Percentiles rank a stretch among this genome's conserved stretches.
Conservation (phyloP, 495 filamentous ascomycete species). For the Penicillium alfredii region DNA sequence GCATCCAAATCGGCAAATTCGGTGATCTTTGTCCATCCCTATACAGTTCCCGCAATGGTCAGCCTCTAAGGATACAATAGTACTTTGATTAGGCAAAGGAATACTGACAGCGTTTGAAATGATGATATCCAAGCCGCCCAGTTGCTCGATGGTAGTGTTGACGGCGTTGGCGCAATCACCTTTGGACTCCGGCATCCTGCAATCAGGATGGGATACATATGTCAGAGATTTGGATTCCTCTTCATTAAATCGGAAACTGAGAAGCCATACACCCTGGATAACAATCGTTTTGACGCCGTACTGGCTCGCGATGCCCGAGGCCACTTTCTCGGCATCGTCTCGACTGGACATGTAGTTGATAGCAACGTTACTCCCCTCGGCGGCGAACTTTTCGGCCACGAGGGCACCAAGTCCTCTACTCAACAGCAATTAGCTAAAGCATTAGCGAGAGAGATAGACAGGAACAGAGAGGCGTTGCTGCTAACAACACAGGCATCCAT, state of each 20-base stretch:
- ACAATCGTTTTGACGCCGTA: conserved; percentile 50
- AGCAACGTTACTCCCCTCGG: conserved; percentile 59
- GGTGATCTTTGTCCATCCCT: conserved; percentile 65
- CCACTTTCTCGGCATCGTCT: conserved; percentile 50
- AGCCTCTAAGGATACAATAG: too few species aligned
- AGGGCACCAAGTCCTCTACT: conserved; percentile 60
- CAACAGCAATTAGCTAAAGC: background rate
- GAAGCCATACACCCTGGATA: conserved; percentile 52
- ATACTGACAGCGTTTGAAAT: conserved; percentile 62
- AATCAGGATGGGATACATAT: background rate
- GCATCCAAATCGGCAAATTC: conserved; percentile 58
- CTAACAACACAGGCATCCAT: conserved; percentile 14
- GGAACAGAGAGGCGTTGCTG: too few species aligned
- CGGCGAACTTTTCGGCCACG: conserved; percentile 58
- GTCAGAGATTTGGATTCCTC: background rate
- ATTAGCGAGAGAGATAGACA: too few species aligned
- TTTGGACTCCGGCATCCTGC: conserved; percentile 54
- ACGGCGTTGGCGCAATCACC: conserved; percentile 50
- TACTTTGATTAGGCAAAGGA: background rate
- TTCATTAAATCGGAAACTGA: background rate
- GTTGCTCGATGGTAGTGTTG: conserved; percentile 46
- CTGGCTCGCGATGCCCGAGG: conserved; percentile 42
- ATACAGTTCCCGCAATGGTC: too few species aligned
- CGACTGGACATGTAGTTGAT: conserved; percentile 61
- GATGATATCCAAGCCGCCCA: conserved; percentile 65